Evolutionary conservation across 106 monocot species (phyloP).

Genomic region (Xerophyta viscosa): DNA sequence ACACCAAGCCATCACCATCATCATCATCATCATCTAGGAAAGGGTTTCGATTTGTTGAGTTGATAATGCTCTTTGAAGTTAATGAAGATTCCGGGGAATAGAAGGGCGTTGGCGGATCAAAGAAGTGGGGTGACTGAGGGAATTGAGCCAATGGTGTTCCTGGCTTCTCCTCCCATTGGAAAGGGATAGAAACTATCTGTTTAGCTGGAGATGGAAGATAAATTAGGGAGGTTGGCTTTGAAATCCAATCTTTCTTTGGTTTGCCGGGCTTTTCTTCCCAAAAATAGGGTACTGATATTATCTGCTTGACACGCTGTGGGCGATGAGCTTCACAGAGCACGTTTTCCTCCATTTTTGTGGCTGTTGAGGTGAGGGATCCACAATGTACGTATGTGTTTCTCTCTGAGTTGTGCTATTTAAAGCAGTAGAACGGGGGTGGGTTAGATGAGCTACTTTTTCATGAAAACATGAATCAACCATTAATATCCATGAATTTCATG

Average conservation of each 20-base stretch:
- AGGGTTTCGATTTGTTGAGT: slow-evolving; percentile 6
- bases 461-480: background rate
- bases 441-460: slow-evolving; percentile 29
- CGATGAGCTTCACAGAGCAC: slow-evolving; percentile 2
- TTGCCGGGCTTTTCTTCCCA: slow-evolving; percentile 69
- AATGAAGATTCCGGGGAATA: background rate
- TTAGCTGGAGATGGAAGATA: slow-evolving; percentile 24
- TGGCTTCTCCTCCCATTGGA: slow-evolving; percentile 67
- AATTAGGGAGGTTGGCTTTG: background rate
- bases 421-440: slow-evolving; percentile 1
- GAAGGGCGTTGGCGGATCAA: background rate
- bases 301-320: slow-evolving; percentile 25
- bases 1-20: background rate
- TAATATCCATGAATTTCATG: background rate
- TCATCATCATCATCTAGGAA: slow-evolving; percentile 12
- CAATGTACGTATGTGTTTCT: background rate
- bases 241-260: slow-evolving; percentile 41
- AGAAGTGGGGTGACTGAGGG: background rate
- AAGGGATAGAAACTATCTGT: slow-evolving; percentile 51
- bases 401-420: background rate
- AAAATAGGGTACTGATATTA: slow-evolving; percentile 53
- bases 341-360: slow-evolving; percentile 17
- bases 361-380: background rate
- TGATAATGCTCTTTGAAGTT: background rate
- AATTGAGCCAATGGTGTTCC: slow-evolving; percentile 36